Percentiles rank a stretch among this genome's conserved stretches.
phyloP scores from a whole-genome alignment of 805 yeast genomes.

The Candida koratica region DNA sequence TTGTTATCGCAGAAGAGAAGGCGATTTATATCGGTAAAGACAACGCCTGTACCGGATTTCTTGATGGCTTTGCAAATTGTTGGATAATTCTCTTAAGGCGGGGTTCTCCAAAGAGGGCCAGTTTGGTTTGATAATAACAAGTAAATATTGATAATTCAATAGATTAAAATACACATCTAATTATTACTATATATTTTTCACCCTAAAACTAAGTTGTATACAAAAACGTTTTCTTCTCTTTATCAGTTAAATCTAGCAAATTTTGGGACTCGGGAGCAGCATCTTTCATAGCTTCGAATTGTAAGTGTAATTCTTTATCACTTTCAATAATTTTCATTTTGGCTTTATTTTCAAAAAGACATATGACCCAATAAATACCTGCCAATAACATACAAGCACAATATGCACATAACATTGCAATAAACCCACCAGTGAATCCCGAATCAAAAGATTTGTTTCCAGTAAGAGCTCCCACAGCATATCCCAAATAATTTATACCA shows the following conservation, averaged over 20 bases:
- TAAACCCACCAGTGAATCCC: slow-evolving; percentile 19
- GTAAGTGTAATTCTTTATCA: slow-evolving; percentile 8
- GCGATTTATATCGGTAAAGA: too few species aligned
- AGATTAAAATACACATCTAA: too few species aligned
- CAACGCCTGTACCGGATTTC: too few species aligned
- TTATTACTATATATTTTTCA: neutral
- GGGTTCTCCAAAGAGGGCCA: too few species aligned
- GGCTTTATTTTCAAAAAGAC: slow-evolving; percentile 15
- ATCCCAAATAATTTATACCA: slow-evolving; percentile 32
- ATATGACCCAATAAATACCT: slow-evolving; percentile 16
- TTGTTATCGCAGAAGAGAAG: too few species aligned
- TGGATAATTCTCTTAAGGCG: too few species aligned
- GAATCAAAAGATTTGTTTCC: slow-evolving; percentile 25
- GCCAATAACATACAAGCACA: slow-evolving; percentile 16
- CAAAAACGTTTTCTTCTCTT: slow-evolving; percentile 17
- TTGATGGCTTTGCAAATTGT: too few species aligned
- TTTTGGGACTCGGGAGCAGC: slow-evolving; percentile 10
- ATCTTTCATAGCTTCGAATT: slow-evolving; percentile 10
- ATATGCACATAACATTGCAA: slow-evolving; percentile 19
- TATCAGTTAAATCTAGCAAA: slow-evolving; percentile 19
- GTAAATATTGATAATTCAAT: too few species aligned
- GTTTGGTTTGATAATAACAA: too few species aligned
- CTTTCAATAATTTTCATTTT: slow-evolving; percentile 13
- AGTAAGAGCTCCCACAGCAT: slow-evolving; percentile 25
- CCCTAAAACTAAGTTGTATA: slow-evolving; percentile 16